These are phyloP conservation scores for Gynostemma pentaphyllum DNA, from an alignment of 306 rosid species.

Conservation along the genomic window DNA sequence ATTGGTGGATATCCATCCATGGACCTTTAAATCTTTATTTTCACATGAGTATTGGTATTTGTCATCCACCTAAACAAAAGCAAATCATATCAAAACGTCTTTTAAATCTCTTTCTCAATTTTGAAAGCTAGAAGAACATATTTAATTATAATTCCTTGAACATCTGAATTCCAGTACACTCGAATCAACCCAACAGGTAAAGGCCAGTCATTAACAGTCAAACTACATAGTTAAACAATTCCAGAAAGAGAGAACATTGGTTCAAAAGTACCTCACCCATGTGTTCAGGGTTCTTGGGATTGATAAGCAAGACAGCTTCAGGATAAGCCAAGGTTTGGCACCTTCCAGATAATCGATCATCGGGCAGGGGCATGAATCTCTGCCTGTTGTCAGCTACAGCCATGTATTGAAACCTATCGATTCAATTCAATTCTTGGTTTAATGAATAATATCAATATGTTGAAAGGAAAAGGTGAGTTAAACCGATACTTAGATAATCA, in stretches of 20 bases:
- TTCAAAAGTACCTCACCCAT: conserved; percentile 26
- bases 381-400: conserved; percentile 29
- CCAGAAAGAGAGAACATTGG: neutral
- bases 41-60: conserved; percentile 82
- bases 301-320: conserved; percentile 30
- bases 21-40: conserved; percentile 66
- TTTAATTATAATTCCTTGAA: neutral
- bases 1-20: conserved; percentile 69
- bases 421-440: neutral
- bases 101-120: neutral
- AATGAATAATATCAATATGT: neutral
- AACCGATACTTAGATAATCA: neutral
- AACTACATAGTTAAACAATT: neutral
- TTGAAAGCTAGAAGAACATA: neutral
- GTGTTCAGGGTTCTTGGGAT: conserved; percentile 23
- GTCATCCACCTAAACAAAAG: conserved; percentile 43
- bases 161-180: neutral
- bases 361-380: conserved; percentile 38
- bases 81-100: conserved; percentile 20
- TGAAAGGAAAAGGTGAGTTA: neutral
- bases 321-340: conserved; percentile 30
- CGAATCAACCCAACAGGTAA: neutral
- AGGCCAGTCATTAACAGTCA: neutral
- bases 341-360: conserved; percentile 24
- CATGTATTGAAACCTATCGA: conserved; percentile 38